A percentile compares a stretch with the other conserved stretches of the same genome.
Evolutionary conservation across 139 green algal genomes (phyloP).

Genomic region (Volvox reticuliferus): DNA sequence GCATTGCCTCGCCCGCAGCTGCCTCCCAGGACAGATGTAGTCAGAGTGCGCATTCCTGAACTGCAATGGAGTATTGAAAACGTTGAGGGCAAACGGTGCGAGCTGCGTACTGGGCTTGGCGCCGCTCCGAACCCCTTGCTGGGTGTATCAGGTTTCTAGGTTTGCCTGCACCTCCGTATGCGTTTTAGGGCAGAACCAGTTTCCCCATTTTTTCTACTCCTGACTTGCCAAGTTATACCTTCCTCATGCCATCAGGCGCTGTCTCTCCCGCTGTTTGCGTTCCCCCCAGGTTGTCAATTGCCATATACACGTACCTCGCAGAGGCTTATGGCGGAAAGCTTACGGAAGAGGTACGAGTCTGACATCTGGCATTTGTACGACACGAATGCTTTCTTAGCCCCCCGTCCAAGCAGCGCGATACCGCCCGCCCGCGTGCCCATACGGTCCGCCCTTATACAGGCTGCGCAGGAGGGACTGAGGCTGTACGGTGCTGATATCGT

Average conservation of each 20-base stretch:
- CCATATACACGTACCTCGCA: conserved; percentile 55
- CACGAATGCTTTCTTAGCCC: too few relatives aligned
- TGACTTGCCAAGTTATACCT: too few relatives aligned
- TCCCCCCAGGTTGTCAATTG: conserved; percentile 40
- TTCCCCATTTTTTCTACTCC: too few relatives aligned
- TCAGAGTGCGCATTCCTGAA: conserved; percentile 16
- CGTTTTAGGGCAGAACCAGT: too few relatives aligned
- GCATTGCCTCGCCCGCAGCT: background rate
- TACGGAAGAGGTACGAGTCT: background rate
- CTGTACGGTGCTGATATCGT: conserved; percentile 75
- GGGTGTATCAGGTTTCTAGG: too few relatives aligned
- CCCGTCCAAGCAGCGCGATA: too few relatives aligned
- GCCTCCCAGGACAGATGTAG: conserved; percentile 11
- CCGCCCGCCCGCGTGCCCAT: too few relatives aligned
- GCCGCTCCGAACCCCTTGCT: too few relatives aligned
- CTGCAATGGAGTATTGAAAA: conserved; percentile 45
- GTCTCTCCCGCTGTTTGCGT: too few relatives aligned
- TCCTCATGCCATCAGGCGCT: too few relatives aligned
- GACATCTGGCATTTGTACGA: too few relatives aligned
- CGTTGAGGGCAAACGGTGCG: conserved; percentile 34
- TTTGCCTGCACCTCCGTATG: too few relatives aligned
- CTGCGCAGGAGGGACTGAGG: conserved; percentile 61
- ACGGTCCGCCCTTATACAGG: background rate
- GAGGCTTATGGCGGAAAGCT: conserved; percentile 47
- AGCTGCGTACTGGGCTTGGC: background rate